Evolutionary conservation across 2,329 filamentous ascomycete species (phyloP), one percentile per base, ranked within the genome.

Genomic region (Nakataea oryzae): DNA sequence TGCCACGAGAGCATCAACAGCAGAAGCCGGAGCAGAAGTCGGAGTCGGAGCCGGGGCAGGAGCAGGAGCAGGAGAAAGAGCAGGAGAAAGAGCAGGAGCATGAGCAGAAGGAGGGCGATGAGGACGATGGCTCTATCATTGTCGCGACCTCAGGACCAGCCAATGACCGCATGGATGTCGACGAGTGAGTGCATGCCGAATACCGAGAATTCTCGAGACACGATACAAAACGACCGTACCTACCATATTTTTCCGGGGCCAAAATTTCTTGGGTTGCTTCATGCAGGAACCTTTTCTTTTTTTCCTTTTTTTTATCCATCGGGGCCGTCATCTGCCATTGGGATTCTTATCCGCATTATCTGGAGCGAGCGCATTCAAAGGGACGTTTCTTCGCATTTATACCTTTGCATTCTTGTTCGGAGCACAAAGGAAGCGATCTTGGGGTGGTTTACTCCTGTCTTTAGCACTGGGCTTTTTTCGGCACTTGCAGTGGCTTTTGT

Each of bases 41-140:
- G 54, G 4, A 60, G n/a, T 29, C 26, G 58, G 41, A 34, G 26
- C 34, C 47, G n/a, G 21, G 21, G 8, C 54, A 27, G 54, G 4
- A 60, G n/a, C 28, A 24, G 58, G 41, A 34, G 26, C 34, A 59
- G n/a, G 21, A 59, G 17, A 13, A 32, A 13, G 26, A 41, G 12
- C 26, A 21, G 4, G 29, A 29, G 14, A 17, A 21, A n/a, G 4
- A 60, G n/a, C 28, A 24, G 58, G 41, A 34, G 26, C 34, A 59
- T 21, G 21, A 59, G 17, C 26, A 32, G n/a, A 32, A 41, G 12
- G 17, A 21, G 4, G 29, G 24, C 8, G 11, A 21, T 17, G 59
- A 60, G 24, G 59, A 60, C 28, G 59, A 60, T 9, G 59, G 59
- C 9, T 60, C 59, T 17, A 60, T 60, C 55, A 28, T 55, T 21